Base-by-base conservation (phyloP, 2,329 filamentous ascomycete species). In the Pseudocercospora musae region DNA sequence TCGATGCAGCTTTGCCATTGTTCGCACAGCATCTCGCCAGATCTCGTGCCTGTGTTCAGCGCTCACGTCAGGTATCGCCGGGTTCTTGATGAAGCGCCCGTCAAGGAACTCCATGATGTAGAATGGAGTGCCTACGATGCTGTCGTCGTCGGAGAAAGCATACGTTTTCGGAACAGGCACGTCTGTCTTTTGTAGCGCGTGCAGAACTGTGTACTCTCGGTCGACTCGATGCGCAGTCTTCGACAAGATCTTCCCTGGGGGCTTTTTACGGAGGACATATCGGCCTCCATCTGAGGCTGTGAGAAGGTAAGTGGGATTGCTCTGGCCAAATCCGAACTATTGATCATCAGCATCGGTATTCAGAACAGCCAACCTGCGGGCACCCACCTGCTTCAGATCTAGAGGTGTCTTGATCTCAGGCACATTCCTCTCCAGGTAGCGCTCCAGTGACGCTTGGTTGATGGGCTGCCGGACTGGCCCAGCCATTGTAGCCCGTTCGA, bases 31-130 rank as follows among this genome's bases (percentile, higher is more conserved):
- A 68, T 90, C 90, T 71, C 86, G 85, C 94, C 94, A 98, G 87
- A 97, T 89, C 71, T 85, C 85, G 29, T 80, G 85, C 64, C 94
- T 85, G 68, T 96, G 89, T 44, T 82, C 81, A 0, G 88, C 78
- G 31, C 82, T 82, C 9, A 92, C 85, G 8, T 81, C 89, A 2
- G 92, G 93, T 74, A 97, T 88, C 23, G 88, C 82, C 49, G 92
- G 89, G 77, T 98, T 92, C 72, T 94, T 91, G 73, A 98, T 91
- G 78, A 97, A 96, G 71, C 95, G 88, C 15, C 95, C 95, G 72
- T 96, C 90, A 63, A 98, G 83, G 75, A 95, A 98, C 75, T 92
- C 88, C 95, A 99, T 98, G 72, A 98, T 88, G 79, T 99, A 98
- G 77, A 98, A 99, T 4, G 92, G 86, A 3, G 93, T 98, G 58